Evolutionary conservation across 495 filamentous ascomycete species (phyloP).

Genomic region (Neurospora discreta): DNA sequence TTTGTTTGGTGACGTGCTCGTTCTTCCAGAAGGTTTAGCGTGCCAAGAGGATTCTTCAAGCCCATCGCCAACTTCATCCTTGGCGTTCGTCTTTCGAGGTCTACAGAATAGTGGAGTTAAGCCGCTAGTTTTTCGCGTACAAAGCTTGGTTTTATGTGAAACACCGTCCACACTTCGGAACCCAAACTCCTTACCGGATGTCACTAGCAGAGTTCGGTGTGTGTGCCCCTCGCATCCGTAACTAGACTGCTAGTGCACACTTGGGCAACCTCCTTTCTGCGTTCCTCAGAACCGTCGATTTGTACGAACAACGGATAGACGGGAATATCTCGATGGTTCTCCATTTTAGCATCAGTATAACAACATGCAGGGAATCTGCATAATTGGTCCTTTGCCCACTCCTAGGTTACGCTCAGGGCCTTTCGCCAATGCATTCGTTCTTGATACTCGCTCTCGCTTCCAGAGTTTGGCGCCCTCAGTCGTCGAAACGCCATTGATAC

Average conservation of each 20-base stretch:
- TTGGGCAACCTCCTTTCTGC: neutral
- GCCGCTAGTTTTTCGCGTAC: neutral
- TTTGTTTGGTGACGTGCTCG: neutral
- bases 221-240: neutral
- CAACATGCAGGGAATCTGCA: neutral
- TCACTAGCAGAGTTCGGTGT: neutral
- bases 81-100: neutral
- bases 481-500: no score
- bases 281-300: neutral
- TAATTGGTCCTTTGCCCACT: neutral
- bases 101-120: neutral
- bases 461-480: no score
- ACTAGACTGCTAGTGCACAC: neutral
- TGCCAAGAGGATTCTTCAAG: neutral
- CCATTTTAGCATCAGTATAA: neutral
- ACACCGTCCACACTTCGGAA: neutral
- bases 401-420: neutral
- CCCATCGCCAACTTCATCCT: neutral
- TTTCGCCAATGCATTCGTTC: neutral
- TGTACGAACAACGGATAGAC: neutral
- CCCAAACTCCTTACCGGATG: neutral
- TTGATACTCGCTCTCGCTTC: neutral
- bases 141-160: neutral
- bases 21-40: neutral
- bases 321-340: neutral